Percentiles rank a stretch among this genome's conserved stretches.
These are phyloP conservation scores for Lunularia cruciata DNA, from an alignment of 225 moss, liverwort and hornwort genomes.

Conservation along the genomic window DNA sequence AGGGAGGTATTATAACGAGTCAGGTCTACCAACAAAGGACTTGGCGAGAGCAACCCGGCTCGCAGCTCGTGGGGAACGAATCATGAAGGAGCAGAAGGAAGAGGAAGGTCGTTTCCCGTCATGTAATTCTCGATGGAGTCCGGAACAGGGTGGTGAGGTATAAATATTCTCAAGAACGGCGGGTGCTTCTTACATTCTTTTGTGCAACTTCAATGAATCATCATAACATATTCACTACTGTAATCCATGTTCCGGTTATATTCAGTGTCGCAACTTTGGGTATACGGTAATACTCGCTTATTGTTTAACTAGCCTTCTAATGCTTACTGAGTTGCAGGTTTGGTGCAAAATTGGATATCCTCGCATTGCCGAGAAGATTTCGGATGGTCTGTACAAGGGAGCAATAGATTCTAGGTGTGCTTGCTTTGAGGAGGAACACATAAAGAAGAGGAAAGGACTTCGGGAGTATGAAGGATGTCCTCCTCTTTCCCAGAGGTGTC, in stretches of 20 bases:
- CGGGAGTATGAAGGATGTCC: slow-evolving; percentile 66
- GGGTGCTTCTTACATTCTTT: too few species aligned
- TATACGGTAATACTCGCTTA: not conserved
- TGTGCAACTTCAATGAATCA: too few species aligned
- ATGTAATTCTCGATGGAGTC: slow-evolving; percentile 84
- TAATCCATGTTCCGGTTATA: too few species aligned
- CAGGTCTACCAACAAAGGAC: slow-evolving; percentile 66
- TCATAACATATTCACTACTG: too few species aligned
- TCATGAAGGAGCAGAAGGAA: slow-evolving; percentile 54
- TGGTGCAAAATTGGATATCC: slow-evolving; percentile 82
- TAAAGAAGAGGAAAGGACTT: slow-evolving; percentile 51
- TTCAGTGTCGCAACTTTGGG: too few species aligned
- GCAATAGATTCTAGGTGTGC: slow-evolving; percentile 66
- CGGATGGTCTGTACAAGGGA: slow-evolving; percentile 54
- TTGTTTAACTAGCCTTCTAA: not conserved
- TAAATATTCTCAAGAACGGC: too few species aligned
- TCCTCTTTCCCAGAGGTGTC: slow-evolving; percentile 33
- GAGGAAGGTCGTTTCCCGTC: slow-evolving; percentile 75
- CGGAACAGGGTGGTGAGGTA: slow-evolving; percentile 80
- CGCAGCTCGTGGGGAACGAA: slow-evolving; percentile 47
- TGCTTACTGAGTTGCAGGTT: slow-evolving; percentile 80
- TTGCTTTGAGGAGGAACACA: slow-evolving; percentile 57
- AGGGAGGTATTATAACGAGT: slow-evolving; percentile 71
- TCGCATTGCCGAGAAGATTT: slow-evolving; percentile 59
- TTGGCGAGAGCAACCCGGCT: slow-evolving; percentile 47